Conservation (phyloP, 805 yeast species). For the Starmerella scarabaei region DNA sequence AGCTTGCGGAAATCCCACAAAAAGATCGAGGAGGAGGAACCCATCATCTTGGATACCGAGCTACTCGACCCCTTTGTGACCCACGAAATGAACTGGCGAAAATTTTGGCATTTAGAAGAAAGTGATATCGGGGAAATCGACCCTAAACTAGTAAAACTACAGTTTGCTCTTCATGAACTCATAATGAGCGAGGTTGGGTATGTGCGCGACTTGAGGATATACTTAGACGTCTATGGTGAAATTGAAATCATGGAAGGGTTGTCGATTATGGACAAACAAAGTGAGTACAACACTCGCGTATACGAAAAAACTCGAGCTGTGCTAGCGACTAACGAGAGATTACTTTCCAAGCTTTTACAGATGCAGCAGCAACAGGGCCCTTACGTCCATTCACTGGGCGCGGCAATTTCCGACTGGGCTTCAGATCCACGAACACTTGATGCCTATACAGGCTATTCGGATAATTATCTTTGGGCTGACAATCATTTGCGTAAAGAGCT, state of each 20-base stretch:
- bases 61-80: conserved; percentile 2
- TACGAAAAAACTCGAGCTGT: conserved; percentile 45
- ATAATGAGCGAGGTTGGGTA: conserved; percentile 59
- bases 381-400: conserved; percentile 35
- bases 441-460: conserved; percentile 47
- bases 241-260: conserved; percentile 16
- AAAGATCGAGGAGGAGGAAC: background rate
- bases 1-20: conserved; percentile 3
- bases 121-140: conserved; percentile 18
- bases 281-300: conserved; percentile 47
- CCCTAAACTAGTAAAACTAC: conserved; percentile 37
- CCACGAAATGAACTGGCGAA: conserved; percentile 22
- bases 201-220: conserved; percentile 51
- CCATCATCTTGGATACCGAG: background rate
- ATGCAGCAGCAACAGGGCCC: conserved; percentile 53
- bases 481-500: conserved; percentile 35
- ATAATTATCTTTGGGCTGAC: conserved; percentile 26
- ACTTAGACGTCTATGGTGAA: conserved; percentile 45
- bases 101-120: conserved; percentile 19
- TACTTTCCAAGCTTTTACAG: conserved; percentile 46
- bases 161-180: conserved; percentile 63
- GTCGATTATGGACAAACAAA: conserved; percentile 36
- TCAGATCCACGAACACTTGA: conserved; percentile 34
- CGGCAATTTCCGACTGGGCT: conserved; percentile 53
- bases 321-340: conserved; percentile 40